Base-by-base conservation (phyloP, 1,284 basidiomycete genomes). In the Hemileia vastatrix region DNA sequence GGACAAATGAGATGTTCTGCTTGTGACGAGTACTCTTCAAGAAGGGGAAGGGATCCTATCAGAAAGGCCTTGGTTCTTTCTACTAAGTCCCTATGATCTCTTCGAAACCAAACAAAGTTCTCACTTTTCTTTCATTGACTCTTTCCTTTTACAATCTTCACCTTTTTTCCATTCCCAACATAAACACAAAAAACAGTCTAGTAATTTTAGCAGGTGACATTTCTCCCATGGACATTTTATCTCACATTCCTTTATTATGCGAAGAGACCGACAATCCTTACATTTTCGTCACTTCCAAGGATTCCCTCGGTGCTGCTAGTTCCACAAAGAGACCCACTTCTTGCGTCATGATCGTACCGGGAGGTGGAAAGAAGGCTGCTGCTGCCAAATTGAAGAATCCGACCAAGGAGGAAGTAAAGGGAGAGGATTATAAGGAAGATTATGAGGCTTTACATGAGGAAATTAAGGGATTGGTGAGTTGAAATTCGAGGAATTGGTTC, bases 201-300 rank as follows among this genome's bases (percentile, higher is more conserved):
- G 84, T 98, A 50, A 80, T 99, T 61, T 83, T 99, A 62, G 95
- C 95, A 4, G 93, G 88, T 47, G 95, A 98, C 78, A 98, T 98
- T 75, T 93, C 88, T 53, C 95, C 95, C 23, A 87, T 98, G 71
- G 95, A 99, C 78, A 96, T 99, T 70, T 88, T 98, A 70, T 93
- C 91, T 21, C 95, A 98, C 79, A 82, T 99, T 60, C 95, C 95
- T 13, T 81, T 97, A 33, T 80, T 98, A 71, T 88, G 90, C 63
- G 95, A 99, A 78, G 95, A 99, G 76, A 87, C 90, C 4, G 83
- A 86, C 55, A 88, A 96, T 73, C 93, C 94, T n/a, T 99, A 97
- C 77, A 83, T 94, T 65, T 83, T 76, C 49, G 77, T 78, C 3
- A 33, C 65, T n/a, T 71, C 70, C 49, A 76, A 76, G 47, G 93